Evolutionary conservation across 2,329 filamentous ascomycete species (phyloP).

Genomic region (Malbranchea zuffiana): DNA sequence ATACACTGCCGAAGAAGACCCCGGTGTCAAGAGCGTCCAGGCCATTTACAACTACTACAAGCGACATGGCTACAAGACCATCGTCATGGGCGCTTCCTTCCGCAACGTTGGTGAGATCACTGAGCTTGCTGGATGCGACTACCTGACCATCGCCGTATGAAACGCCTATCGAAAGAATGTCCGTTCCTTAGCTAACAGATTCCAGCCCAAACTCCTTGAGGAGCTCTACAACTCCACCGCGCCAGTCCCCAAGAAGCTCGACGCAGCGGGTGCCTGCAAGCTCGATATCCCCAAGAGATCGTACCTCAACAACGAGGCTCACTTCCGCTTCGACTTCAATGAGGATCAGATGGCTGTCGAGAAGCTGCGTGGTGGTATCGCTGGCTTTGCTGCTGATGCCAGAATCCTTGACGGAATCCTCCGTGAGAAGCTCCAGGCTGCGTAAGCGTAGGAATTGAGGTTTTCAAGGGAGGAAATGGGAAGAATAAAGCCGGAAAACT

Average conservation of each 20-base stretch:
- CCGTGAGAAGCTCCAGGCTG: slow-evolving; percentile 63
- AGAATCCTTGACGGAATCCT: slow-evolving; percentile 87
- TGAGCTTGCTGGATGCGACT: slow-evolving; percentile 95
- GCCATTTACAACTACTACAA: slow-evolving; percentile 99
- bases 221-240: slow-evolving; percentile 77
- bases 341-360: slow-evolving; percentile 98
- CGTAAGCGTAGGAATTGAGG: too few species aligned
- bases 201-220: slow-evolving; percentile 80
- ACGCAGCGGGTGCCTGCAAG: slow-evolving; percentile 52
- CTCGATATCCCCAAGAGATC: slow-evolving; percentile 76
- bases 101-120: slow-evolving; percentile 93
- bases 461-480: too few species aligned
- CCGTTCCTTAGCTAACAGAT: neutral
- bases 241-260: slow-evolving; percentile 83
- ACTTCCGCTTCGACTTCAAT: slow-evolving; percentile 99
- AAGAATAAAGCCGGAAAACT: too few species aligned
- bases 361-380: slow-evolving; percentile 99
- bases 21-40: slow-evolving; percentile 89
- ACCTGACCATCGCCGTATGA: slow-evolving; percentile 90
- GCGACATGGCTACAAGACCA: slow-evolving; percentile 98
- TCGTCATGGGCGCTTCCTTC: slow-evolving; percentile 99
- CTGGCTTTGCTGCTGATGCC: slow-evolving; percentile 96
- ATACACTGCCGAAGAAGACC: slow-evolving; percentile 81
- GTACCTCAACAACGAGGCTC: slow-evolving; percentile 80
- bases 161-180: neutral